These are phyloP conservation scores for Fraxinus platypoda DNA, from an alignment of 305 asterid species.

Conservation along the genomic window DNA sequence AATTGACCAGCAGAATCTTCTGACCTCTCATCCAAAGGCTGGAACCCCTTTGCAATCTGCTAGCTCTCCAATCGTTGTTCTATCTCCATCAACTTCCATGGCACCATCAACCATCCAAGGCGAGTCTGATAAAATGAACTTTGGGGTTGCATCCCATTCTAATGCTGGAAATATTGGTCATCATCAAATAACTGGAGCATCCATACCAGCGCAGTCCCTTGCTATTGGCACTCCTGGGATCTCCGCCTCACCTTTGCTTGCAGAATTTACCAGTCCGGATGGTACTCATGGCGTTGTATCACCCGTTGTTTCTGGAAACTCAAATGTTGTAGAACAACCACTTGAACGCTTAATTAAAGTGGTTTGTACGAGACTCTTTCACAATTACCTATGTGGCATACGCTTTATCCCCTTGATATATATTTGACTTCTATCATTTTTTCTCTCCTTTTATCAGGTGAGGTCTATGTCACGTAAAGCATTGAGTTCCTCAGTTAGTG, in stretches of 20 bases:
- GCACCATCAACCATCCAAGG: slow-evolving; percentile 92
- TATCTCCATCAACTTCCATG: slow-evolving; percentile 91
- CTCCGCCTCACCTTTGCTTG: slow-evolving; percentile 96
- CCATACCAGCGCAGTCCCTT: slow-evolving; percentile 75
- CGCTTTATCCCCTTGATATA: slow-evolving; percentile 7
- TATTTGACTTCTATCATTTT: slow-evolving; percentile 1
- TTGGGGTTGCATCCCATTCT: slow-evolving; percentile 59
- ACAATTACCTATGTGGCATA: slow-evolving; percentile 11
- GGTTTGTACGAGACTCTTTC: slow-evolving; percentile 43
- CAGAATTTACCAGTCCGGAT: slow-evolving; percentile 83
- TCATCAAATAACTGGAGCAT: slow-evolving; percentile 53
- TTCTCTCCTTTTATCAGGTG: slow-evolving; percentile 50
- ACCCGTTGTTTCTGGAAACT: slow-evolving; percentile 57
- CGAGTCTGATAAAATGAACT: slow-evolving; percentile 72
- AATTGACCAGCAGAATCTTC: slow-evolving; percentile 72
- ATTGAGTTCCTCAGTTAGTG: slow-evolving; percentile 74
- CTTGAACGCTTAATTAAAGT: slow-evolving; percentile 77
- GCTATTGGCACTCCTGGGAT: slow-evolving; percentile 98
- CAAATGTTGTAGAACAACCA: slow-evolving; percentile 73
- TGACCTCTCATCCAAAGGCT: slow-evolving; percentile 51
- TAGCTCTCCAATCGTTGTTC: slow-evolving; percentile 78
- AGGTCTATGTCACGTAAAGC: slow-evolving; percentile 68
- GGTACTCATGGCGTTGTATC: slow-evolving; percentile 68
- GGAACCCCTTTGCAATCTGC: slow-evolving; percentile 89
- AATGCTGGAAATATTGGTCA: slow-evolving; percentile 64